Percentiles rank a stretch among this genome's conserved stretches.
These are phyloP conservation scores for Escovopsis sp. DNA, from an alignment of 2,329 filamentous ascomycete genomes.

Conservation along the genomic window DNA sequence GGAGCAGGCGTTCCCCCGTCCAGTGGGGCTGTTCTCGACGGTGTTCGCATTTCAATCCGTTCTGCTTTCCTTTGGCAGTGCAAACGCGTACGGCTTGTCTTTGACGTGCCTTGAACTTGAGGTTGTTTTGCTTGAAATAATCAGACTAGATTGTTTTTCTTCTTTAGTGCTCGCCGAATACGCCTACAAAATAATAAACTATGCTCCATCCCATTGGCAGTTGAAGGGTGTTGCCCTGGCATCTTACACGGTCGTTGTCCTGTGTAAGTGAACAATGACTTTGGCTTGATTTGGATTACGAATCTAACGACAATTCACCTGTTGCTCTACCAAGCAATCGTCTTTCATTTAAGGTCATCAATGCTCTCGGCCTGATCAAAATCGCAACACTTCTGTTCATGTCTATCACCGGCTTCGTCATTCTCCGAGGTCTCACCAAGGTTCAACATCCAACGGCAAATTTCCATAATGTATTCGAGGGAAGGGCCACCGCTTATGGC, in stretches of 20 bases:
- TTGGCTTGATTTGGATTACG: not conserved
- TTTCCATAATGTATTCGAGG: slow-evolving; percentile 22
- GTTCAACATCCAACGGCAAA: slow-evolving; percentile 20
- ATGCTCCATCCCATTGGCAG: slow-evolving; percentile 42
- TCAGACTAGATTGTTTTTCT: not conserved
- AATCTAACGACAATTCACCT: slow-evolving; percentile 5
- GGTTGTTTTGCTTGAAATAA: not conserved
- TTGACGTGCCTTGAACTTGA: not conserved
- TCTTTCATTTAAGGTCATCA: slow-evolving; percentile 39
- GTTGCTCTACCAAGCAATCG: slow-evolving; percentile 38
- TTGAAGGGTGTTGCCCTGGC: slow-evolving; percentile 52
- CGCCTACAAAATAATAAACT: slow-evolving; percentile 40
- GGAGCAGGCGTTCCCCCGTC: slow-evolving; percentile 51
- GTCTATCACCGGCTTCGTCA: slow-evolving; percentile 44
- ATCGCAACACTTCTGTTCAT: slow-evolving; percentile 48
- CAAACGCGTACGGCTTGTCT: slow-evolving; percentile 39
- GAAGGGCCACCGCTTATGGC: slow-evolving; percentile 21
- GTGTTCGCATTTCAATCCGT: slow-evolving; percentile 50
- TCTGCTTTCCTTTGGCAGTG: slow-evolving; percentile 49
- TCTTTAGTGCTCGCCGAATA: slow-evolving; percentile 43
- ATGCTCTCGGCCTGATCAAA: slow-evolving; percentile 44
- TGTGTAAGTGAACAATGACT: slow-evolving; percentile 26
- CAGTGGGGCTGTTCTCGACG: slow-evolving; percentile 48
- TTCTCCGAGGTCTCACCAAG: slow-evolving; percentile 28
- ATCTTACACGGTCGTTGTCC: slow-evolving; percentile 42